Evolutionary conservation across 495 filamentous ascomycete species (phyloP), one percentile per base, ranked within the genome.

Genomic region (Wilcoxina mikolae): DNA sequence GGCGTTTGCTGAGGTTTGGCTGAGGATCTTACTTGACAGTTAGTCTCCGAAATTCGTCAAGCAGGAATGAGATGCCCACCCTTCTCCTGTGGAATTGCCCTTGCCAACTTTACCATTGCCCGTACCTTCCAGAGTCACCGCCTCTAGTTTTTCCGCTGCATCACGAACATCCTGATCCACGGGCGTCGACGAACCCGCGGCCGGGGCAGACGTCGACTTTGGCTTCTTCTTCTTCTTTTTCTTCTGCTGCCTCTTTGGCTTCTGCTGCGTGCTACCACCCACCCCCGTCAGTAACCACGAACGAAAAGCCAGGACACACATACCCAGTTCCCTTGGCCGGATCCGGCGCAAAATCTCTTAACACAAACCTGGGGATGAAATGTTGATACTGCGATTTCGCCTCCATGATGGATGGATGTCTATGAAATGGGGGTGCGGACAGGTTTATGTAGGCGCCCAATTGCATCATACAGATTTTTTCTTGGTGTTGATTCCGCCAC

Each of bases 361-460:
- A 67, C 44, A 71, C 60, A 45, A 69, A 71, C 17, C 60, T 66
- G 2, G 69, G 69, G 45, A 71, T 61, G 51, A 67, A 70, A 53
- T 71, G 69, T n/a, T 71, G 69, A 57, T 71, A 69, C 31, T 69
- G 65, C 15, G 53, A 48, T 20, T 45, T 55, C n/a, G n/a, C 22
- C 27, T 43, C 39, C 17, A 43, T 43, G 4, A 10, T 20, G n/a
- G n/a, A n/a, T n/a, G n/a, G n/a, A n/a, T n/a, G n/a, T n/a, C n/a
- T n/a, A n/a, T n/a, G n/a, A n/a, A n/a, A n/a, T n/a, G n/a, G n/a
- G n/a, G n/a, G n/a, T n/a, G n/a, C n/a, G n/a, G n/a, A n/a, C n/a
- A n/a, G n/a, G n/a, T n/a, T n/a, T n/a, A n/a, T n/a, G n/a, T n/a
- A n/a, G n/a, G n/a, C n/a, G n/a, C n/a, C n/a, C n/a, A n/a, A n/a